phyloP scores from a whole-genome alignment of 257 asterid genomes.

The Solanum virginianum region DNA sequence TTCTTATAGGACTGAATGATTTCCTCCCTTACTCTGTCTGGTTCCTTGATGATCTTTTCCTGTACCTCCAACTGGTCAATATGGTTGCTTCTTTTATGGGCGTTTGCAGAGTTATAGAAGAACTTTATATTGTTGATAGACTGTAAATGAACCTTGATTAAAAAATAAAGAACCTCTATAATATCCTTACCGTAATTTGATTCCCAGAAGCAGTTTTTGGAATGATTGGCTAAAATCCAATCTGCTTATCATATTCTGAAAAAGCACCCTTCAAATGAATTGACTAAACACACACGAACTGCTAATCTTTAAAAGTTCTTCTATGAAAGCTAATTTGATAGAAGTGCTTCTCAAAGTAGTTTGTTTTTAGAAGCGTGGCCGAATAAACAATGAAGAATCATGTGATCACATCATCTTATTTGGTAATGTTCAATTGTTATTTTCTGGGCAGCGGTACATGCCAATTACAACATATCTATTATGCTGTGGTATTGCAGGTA shows the following conservation, averaged over 20 bases:
- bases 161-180: neutral
- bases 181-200: neutral
- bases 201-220: neutral
- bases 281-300: neutral
- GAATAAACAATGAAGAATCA: neutral
- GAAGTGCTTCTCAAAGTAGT: neutral
- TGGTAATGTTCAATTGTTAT: neutral
- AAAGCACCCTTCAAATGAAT: neutral
- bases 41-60: too few species aligned
- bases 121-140: too few species aligned
- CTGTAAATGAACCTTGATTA: neutral
- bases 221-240: neutral
- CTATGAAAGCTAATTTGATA: neutral
- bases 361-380: neutral
- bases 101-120: too few species aligned
- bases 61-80: too few species aligned
- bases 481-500: conserved; percentile 33
- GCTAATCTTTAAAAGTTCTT: neutral
- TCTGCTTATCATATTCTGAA: neutral
- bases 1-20: too few species aligned
- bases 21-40: too few species aligned
- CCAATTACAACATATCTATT: neutral
- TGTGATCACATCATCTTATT: neutral
- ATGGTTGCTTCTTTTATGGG: too few species aligned
- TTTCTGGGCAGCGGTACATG: neutral